Evolutionary conservation across 768 basidiomycete species (phyloP).

Genomic region (Astraeus odoratus): DNA sequence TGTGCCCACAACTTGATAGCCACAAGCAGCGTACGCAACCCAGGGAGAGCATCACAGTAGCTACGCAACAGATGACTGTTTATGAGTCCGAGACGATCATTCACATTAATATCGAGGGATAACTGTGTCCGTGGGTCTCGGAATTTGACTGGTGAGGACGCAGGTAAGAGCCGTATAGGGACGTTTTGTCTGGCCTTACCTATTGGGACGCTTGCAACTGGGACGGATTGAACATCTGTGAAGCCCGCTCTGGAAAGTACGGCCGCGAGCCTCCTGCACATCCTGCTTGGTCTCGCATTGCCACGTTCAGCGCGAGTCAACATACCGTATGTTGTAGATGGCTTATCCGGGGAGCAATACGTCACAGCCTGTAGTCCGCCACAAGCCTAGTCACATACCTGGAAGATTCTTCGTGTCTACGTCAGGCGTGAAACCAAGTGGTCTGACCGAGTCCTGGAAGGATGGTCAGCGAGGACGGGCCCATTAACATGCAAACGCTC

Average conservation of each 20-base stretch:
- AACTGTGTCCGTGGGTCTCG: conserved; percentile 35
- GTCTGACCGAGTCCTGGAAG: conserved; percentile 27
- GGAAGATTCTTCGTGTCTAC: conserved; percentile 22
- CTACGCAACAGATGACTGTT: conserved; percentile 45
- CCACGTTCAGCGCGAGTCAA: neutral
- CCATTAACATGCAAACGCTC: conserved; percentile 9
- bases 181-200: conserved; percentile 17
- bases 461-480: neutral
- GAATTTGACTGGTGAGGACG: conserved; percentile 40
- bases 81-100: conserved; percentile 48
- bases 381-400: conserved; percentile 12
- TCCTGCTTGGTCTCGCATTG: neutral
- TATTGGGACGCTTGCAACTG: conserved; percentile 37
- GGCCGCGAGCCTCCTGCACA: conserved; percentile 25
- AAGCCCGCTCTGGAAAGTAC: conserved; percentile 31
- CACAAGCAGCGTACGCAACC: conserved; percentile 37
- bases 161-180: neutral
- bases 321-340: conserved; percentile 27
- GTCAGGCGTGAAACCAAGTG: conserved; percentile 24
- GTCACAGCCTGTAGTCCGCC: neutral
- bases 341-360: conserved; percentile 10
- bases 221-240: conserved; percentile 21
- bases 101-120: conserved; percentile 53
- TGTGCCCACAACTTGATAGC: conserved; percentile 58
- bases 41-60: conserved; percentile 43